Evolutionary conservation across 176 grass and related monocot species (phyloP), one percentile per base, ranked within the genome.

Genomic region (Puya raimondii): DNA sequence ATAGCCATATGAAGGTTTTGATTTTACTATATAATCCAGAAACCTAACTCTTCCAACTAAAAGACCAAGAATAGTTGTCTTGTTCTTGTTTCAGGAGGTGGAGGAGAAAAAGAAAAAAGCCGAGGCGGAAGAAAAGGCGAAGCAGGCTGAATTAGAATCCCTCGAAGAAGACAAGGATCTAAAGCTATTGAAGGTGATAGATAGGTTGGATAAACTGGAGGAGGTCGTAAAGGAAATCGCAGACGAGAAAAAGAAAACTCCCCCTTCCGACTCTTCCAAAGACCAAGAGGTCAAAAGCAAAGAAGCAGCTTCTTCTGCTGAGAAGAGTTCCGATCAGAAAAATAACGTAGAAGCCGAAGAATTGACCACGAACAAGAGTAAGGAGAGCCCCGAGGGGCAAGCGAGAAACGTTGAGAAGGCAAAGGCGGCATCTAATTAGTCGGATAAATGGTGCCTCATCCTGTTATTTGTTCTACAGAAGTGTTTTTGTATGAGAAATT

Each of bases 141-240:
- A 97, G 65, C 75, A 76, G 54, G 76, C 81, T 42, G 88, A 90
- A n/a, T 70, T 76, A 65, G 82, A 84, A 49, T 85, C 82, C 29
- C 9, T 76, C 59, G 85, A 92, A 79, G 71, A 85, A 81, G 67
- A 90, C 27, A 27, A 86, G 17, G 76, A 89, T 58, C 64, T 71
- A 70, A 88, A 92, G 53, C 65, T 96, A 58, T 89, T 81, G 18
- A 71, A 65, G 21, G 70, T 87, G 47, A 74, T 87, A 66, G 79
- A 80, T 9, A 88, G 86, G 74, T 82, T 96, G 67, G 86, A 90
- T 87, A 72, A 76, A 63, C 66, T 92, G 26, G 88, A 96, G 76
- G 81, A 72, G 63, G 74, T 57, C 17, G 67, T 96, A 53, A 87
- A 96, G 64, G 86, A 83, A 69, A 87, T 92, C 74, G 70, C 82